Evolutionary conservation across 805 yeast genomes (phyloP).

Genomic region (Candida boidinii): DNA sequence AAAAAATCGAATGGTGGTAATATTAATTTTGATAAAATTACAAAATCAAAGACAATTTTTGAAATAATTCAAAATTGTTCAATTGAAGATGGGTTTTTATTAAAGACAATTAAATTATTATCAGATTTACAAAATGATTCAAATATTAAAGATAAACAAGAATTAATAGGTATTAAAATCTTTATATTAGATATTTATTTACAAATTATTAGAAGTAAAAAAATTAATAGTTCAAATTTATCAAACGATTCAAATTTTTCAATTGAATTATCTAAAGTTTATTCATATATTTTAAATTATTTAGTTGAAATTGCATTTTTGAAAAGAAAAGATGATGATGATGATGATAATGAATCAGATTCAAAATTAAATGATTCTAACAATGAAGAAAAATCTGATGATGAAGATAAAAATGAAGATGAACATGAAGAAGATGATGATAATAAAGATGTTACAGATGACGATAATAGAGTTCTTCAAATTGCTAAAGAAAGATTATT

Average conservation of each 20-base stretch:
- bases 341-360: conserved; percentile 1
- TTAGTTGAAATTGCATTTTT: conserved; percentile 19
- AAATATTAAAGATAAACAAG: conserved; percentile 5
- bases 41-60: conserved; percentile 63
- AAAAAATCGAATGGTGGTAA: conserved; percentile 43
- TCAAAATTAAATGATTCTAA: too few species aligned
- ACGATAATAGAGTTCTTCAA: conserved; percentile 26
- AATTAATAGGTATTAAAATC: conserved; percentile 13
- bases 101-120: conserved; percentile 6
- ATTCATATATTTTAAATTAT: too few species aligned
- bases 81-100: conserved; percentile 6
- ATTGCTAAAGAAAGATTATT: conserved; percentile 55
- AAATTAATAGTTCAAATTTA: conserved; percentile 4
- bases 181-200: conserved; percentile 20
- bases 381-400: too few species aligned
- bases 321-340: conserved; percentile 2
- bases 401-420: too few species aligned
- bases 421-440: too few species aligned
- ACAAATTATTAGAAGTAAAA: conserved; percentile 22
- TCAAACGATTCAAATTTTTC: conserved; percentile 7
- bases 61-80: conserved; percentile 23
- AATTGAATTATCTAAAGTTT: too few species aligned
- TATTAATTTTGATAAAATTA: conserved; percentile 65
- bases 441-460: conserved; percentile 9
- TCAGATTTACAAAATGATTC: conserved; percentile 4